Conservation (phyloP, 371 early-diverging fungal genomes). For the Mucor lusitanicus region DNA sequence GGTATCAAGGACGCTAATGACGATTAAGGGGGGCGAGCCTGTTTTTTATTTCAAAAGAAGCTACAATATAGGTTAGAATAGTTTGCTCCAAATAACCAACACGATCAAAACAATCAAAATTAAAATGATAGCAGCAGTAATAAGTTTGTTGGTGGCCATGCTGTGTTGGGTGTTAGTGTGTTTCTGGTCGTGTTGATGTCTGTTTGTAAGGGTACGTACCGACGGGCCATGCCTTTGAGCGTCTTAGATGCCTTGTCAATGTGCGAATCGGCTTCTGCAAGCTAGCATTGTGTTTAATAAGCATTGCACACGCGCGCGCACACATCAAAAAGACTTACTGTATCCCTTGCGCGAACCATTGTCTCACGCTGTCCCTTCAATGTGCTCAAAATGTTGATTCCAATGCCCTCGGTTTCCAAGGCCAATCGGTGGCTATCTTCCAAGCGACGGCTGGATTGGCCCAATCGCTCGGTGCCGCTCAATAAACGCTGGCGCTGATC, state of each 20-base stretch:
- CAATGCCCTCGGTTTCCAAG: constrained; percentile 88
- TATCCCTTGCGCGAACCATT: constrained; percentile 82
- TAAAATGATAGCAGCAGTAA: constrained; percentile 85
- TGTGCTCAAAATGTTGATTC: constrained; percentile 80
- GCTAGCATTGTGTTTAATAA: constrained; percentile 31
- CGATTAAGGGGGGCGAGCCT: constrained; percentile 20
- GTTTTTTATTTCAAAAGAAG: constrained; percentile 6
- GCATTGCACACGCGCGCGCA: neutral
- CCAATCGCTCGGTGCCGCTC: constrained; percentile 83
- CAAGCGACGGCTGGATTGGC: constrained; percentile 75
- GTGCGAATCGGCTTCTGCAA: constrained; percentile 85
- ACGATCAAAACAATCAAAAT: constrained; percentile 82
- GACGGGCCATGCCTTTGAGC: constrained; percentile 87
- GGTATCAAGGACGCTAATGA: constrained; percentile 69
- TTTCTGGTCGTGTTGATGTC: neutral
- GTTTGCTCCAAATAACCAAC: constrained; percentile 79
- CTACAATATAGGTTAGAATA: constrained; percentile 26
- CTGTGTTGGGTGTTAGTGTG: constrained; percentile 43
- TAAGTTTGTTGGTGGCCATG: constrained; percentile 86
- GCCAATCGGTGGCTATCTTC: constrained; percentile 91
- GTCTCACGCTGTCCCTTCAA: constrained; percentile 91
- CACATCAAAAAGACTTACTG: constrained; percentile 49
- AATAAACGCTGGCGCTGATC: constrained; percentile 87
- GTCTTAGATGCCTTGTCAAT: constrained; percentile 89
- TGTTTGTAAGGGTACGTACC: constrained; percentile 55